Evolutionary conservation across 2,329 filamentous ascomycete species (phyloP).

Genomic region (Phyllosticta citriasiana): DNA sequence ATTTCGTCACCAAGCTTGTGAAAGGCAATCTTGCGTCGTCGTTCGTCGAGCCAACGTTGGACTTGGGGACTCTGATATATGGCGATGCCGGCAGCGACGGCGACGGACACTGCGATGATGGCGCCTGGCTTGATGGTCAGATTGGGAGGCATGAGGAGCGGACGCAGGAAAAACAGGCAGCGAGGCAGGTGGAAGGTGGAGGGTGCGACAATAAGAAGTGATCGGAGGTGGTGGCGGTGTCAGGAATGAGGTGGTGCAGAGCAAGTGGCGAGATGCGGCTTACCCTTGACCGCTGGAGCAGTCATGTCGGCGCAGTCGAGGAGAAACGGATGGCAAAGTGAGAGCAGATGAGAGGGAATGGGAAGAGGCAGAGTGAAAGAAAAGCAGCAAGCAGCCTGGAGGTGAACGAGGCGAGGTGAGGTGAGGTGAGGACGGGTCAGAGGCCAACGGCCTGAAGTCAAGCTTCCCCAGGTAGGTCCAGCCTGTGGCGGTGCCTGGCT

Average conservation of each 20-base stretch:
- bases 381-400: background rate
- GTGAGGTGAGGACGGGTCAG: background rate
- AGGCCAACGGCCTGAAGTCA: background rate
- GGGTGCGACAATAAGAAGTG: slow-evolving; percentile 10
- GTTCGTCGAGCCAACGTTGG: slow-evolving; percentile 51
- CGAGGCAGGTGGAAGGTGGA: slow-evolving; percentile 8
- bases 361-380: background rate
- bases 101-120: slow-evolving; percentile 50
- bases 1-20: slow-evolving; percentile 52
- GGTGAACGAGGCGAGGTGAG: background rate
- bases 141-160: slow-evolving; percentile 10
- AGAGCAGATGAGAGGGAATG: background rate
- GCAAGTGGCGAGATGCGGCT: slow-evolving; percentile 16
- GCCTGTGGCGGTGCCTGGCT: background rate
- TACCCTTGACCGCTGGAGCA: slow-evolving; percentile 33
- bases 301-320: slow-evolving; percentile 19
- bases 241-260: slow-evolving; percentile 10
- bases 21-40: slow-evolving; percentile 51
- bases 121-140: slow-evolving; percentile 40
- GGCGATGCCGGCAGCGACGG: slow-evolving; percentile 53
- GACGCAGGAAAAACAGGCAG: slow-evolving; percentile 2
- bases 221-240: slow-evolving; percentile 17
- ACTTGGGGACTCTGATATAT: slow-evolving; percentile 55
- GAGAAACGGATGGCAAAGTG: background rate
- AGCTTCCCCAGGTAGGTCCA: background rate